phyloP scores from a whole-genome alignment of 1,139 yeast genomes.

The Hemisphaericaspora subhashii region DNA sequence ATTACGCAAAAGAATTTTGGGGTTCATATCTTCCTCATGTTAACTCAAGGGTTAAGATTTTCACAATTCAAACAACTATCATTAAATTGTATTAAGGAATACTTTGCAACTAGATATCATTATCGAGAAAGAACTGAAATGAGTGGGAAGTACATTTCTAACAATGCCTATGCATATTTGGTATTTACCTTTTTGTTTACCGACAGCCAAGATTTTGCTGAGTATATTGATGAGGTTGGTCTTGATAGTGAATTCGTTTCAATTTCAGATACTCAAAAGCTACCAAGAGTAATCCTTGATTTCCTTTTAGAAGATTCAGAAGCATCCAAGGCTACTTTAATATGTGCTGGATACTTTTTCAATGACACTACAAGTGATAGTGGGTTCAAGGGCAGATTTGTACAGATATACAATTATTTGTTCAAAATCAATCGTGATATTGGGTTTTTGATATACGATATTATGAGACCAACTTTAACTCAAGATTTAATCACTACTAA shows the following conservation, averaged over 20 bases:
- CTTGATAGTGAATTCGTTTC: slow-evolving; percentile 26
- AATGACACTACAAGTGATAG: slow-evolving; percentile 47
- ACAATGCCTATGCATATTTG: slow-evolving; percentile 43
- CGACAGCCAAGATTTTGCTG: slow-evolving; percentile 48
- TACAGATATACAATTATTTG: slow-evolving; percentile 48
- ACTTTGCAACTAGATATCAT: slow-evolving; percentile 48
- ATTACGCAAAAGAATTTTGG: slow-evolving; percentile 54
- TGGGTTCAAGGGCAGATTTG: slow-evolving; percentile 51
- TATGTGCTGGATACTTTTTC: slow-evolving; percentile 48
- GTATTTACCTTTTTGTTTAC: slow-evolving; percentile 56
- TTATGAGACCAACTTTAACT: slow-evolving; percentile 42
- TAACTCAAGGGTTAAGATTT: slow-evolving; percentile 63
- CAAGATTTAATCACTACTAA: slow-evolving; percentile 31
- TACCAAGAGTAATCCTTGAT: slow-evolving; percentile 52
- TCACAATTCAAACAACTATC: slow-evolving; percentile 64
- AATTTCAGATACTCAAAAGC: slow-evolving; percentile 34
- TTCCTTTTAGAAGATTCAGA: slow-evolving; percentile 45
- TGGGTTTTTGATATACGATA: slow-evolving; percentile 48
- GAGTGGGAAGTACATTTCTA: slow-evolving; percentile 8
- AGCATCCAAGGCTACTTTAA: slow-evolving; percentile 46
- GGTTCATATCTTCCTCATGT: slow-evolving; percentile 49
- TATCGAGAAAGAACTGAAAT: slow-evolving; percentile 8
- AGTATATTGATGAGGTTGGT: slow-evolving; percentile 47
- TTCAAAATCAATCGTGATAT: slow-evolving; percentile 34
- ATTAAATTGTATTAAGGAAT: slow-evolving; percentile 47